Base-by-base conservation (phyloP, 176 grass and related monocot genomes). In the Leersia perrieri region DNA sequence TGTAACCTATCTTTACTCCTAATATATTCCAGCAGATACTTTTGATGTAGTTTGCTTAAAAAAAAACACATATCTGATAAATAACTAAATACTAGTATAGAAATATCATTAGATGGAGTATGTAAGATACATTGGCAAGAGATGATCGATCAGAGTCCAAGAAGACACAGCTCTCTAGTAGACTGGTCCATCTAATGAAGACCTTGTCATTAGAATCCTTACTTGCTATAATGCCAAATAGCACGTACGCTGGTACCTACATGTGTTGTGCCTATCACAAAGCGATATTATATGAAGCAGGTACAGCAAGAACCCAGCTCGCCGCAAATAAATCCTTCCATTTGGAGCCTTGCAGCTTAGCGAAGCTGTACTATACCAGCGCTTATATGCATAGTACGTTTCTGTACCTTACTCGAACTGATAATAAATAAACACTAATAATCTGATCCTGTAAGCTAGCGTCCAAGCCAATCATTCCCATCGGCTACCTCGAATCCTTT, bases 401-500 rank as follows among this genome's bases (percentile, higher is more conserved):
- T 85, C 16, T 12, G 13, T 66, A 72, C 66, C 26, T 72, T 66
- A 78, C 78, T 83, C 68, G 71, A 73, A 66, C 29, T 66, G 55
- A 39, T 33, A 83, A 29, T 14, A 20, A 35, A n/a, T 18, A 18
- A 7, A n/a, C 12, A 34, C 33, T 79, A 78, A 64, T 49, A 33
- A 72, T 44, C 51, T 55, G 16, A 16, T 28, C 60, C 10, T 49
- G 67, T 36, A 84, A 80, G 53, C 53, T 58, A 58, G 32, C 63
- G 81, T 84, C 68, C 81, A 80, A 84, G 69, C 70, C 81, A 88
- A 84, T 84, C 87, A 88, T 88, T 80, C 44, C 45, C 67, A 66
- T 53, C 32, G 22, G 18, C 80, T 38, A 45, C 75, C 44, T 75
- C 8, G 69, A 84, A 88, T 84, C 81, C 81, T 58, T 68, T 68